Conservation (phyloP, 352 stramenopile species). For the Pythium aristosporum region DNA sequence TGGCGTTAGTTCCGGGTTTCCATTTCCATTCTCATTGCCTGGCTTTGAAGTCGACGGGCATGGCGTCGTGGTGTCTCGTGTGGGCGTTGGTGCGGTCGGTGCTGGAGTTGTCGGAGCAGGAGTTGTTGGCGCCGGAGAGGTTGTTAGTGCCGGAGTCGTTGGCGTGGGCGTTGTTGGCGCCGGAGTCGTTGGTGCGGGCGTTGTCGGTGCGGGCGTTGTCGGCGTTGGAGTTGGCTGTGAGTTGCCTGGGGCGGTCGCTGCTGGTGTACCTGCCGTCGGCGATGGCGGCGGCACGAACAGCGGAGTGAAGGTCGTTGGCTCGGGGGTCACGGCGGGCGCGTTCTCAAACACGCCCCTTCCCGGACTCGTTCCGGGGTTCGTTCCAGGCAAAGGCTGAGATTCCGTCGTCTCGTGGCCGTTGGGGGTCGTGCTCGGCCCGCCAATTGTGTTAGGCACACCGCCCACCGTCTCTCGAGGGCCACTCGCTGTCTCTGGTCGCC, state of each 20-base stretch:
- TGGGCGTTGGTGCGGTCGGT: not conserved
- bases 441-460: not conserved
- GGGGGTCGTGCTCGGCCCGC: not conserved
- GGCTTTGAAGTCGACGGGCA: too few species aligned
- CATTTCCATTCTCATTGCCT: too few species aligned
- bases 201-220: not conserved
- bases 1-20: too few species aligned
- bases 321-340: not conserved
- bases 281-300: not conserved
- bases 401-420: not conserved
- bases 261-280: not conserved
- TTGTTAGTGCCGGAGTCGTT: not conserved
- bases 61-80: too few species aligned
- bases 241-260: not conserved
- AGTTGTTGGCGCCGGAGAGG: not conserved
- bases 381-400: not conserved
- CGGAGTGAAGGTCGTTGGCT: slow-evolving; percentile 12
- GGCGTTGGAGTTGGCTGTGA: slow-evolving; percentile 4
- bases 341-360: not conserved
- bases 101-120: not conserved
- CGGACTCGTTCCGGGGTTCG: not conserved
- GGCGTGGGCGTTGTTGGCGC: not conserved
- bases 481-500: not conserved
- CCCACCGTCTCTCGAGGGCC: too few species aligned
- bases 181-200: not conserved